Conservation (phyloP, 1,139 yeast genomes). For the Arxiozyma slooffiae region DNA sequence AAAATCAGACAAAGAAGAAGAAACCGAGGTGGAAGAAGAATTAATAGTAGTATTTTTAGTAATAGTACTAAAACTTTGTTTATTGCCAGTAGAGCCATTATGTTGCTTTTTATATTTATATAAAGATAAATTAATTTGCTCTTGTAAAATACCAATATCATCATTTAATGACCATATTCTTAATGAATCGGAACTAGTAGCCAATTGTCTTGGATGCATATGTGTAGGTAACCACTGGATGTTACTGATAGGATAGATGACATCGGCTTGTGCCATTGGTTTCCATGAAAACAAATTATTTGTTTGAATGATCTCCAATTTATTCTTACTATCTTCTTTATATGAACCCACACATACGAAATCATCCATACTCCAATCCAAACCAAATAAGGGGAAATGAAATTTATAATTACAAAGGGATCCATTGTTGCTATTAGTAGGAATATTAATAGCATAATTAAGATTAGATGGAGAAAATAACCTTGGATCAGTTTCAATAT, state of each 20-base stretch:
- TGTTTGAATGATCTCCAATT: constrained; percentile 24
- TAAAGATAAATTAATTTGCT: constrained; percentile 27
- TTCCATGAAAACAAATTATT: constrained; percentile 41
- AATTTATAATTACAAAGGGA: constrained; percentile 24
- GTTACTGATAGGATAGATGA: constrained; percentile 54
- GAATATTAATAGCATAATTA: neutral
- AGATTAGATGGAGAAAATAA: neutral
- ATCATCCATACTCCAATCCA: constrained; percentile 30
- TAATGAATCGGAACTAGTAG: constrained; percentile 30
- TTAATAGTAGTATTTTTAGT: neutral
- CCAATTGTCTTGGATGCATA: constrained; percentile 23
- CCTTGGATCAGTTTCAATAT: neutral
- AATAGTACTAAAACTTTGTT: neutral
- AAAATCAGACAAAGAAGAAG: neutral
- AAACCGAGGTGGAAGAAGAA: too few species aligned
- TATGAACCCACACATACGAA: constrained; percentile 28
- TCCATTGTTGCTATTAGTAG: neutral
- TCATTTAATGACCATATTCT: constrained; percentile 29
- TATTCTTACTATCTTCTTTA: constrained; percentile 28
- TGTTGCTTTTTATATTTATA: constrained; percentile 28
- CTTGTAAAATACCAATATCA: constrained; percentile 19
- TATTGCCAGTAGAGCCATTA: neutral
- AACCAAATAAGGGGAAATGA: constrained; percentile 24
- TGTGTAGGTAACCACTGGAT: constrained; percentile 56
- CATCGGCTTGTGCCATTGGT: constrained; percentile 38